These are phyloP conservation scores for Phialophora chinensis DNA, from an alignment of 2,329 filamentous ascomycete species.

Conservation along the genomic window DNA sequence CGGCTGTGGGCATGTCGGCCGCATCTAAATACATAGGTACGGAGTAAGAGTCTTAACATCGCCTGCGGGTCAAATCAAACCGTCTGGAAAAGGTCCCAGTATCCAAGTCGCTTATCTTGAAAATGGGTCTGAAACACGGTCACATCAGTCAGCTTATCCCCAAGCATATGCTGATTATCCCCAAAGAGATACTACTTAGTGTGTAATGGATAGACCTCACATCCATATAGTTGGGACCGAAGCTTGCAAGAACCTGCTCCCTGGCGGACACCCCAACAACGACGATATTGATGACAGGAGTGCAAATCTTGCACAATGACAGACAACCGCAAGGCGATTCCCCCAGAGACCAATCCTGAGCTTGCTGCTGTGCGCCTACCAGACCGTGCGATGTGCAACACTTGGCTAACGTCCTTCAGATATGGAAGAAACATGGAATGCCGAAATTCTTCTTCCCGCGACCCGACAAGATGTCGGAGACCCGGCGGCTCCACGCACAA, in stretches of 20 bases:
- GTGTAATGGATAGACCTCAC: neutral
- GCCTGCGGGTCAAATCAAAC: too few species aligned
- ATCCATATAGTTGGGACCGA: neutral
- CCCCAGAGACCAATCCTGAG: constrained; percentile 22
- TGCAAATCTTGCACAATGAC: constrained; percentile 10
- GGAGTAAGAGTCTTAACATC: too few species aligned
- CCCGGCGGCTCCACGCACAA: constrained; percentile 14
- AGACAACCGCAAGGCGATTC: neutral
- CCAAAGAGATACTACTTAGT: neutral
- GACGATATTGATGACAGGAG: neutral
- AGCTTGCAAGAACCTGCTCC: neutral
- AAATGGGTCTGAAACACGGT: neutral
- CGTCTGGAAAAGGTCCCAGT: too few species aligned
- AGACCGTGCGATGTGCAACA: neutral
- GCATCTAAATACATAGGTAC: too few species aligned
- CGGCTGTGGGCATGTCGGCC: too few species aligned
- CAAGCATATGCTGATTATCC: neutral
- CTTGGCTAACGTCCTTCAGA: constrained; percentile 18
- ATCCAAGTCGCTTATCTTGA: too few species aligned
- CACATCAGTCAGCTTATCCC: neutral
- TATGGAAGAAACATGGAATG: constrained; percentile 27
- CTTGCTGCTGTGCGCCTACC: constrained; percentile 20
- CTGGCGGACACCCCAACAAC: neutral
- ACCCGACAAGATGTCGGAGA: constrained; percentile 23
- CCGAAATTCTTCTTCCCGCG: constrained; percentile 29